A percentile compares a stretch with the other conserved stretches of the same genome.
Conservation (phyloP, 306 rosid species). For the Cucumis cinereus region DNA sequence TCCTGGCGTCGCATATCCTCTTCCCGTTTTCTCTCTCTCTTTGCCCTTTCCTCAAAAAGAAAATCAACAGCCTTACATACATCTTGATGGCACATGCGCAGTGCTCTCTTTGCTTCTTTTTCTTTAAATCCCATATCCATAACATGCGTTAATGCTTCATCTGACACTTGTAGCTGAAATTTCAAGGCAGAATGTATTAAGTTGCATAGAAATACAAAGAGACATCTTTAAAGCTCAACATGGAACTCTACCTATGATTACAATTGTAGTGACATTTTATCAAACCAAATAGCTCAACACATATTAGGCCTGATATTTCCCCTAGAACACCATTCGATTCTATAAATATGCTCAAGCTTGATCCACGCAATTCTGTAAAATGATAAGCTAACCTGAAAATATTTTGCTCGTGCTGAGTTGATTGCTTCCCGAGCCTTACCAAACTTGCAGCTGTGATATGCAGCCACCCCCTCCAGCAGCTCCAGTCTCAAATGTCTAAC, state of each 20-base stretch:
- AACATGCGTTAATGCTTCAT: slow-evolving; percentile 73
- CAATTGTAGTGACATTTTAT: neutral
- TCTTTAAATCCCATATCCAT: slow-evolving; percentile 80
- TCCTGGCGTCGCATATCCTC: slow-evolving; percentile 38
- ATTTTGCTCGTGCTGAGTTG: slow-evolving; percentile 50
- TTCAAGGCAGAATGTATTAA: slow-evolving; percentile 1
- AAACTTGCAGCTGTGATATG: slow-evolving; percentile 63
- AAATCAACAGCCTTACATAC: slow-evolving; percentile 71
- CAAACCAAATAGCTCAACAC: neutral
- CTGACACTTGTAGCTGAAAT: slow-evolving; percentile 73
- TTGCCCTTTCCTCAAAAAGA: slow-evolving; percentile 56
- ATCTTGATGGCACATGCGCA: slow-evolving; percentile 85
- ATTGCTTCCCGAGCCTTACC: slow-evolving; percentile 52
- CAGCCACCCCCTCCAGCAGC: slow-evolving; percentile 89
- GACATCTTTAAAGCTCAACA: neutral
- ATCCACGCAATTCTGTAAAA: neutral
- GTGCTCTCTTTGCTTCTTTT: slow-evolving; percentile 60
- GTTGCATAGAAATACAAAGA: neutral
- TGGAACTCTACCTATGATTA: neutral
- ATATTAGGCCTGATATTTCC: neutral
- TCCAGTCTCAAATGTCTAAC: slow-evolving; percentile 73
- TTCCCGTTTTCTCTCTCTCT: slow-evolving; percentile 37
- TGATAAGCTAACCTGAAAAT: slow-evolving; percentile 34
- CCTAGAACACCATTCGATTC: neutral
- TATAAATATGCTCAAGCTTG: neutral